Evolutionary conservation across 2,329 filamentous ascomycete species (phyloP), one percentile per base, ranked within the genome.

Genomic region (Ceratocystiopsis brevicomis): DNA sequence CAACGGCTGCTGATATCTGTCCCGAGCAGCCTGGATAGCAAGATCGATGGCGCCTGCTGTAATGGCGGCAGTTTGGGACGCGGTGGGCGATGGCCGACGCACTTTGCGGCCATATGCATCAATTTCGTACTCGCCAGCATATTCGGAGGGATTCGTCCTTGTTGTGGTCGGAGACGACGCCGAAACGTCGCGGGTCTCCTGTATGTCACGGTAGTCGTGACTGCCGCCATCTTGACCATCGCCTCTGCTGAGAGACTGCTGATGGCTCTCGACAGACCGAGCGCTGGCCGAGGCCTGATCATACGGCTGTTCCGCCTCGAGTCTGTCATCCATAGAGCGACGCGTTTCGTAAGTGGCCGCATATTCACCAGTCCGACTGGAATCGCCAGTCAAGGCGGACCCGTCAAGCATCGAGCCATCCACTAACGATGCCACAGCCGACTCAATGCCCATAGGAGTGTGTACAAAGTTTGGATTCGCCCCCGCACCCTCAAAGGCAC

Each of bases 391-490:
- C 43, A 94, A 56, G 13, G 79, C 72, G 2, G 85, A 92, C 42
- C 71, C 70, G 5, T 74, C 70, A 15, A 74, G 57, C 58, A 70
- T 64, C 0, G 85, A 88, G 16, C 86, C 84, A 52, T 90, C 80
- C 2, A 78, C 64, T 8, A 96, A 65, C 15, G 87, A 95, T 9
- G 88, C 88, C 12, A 96, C 87, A 11, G 81, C 82, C 14, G 87
- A 95, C 59, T 95, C 87, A 0, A 93, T 77, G 2, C 73, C 84
- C 33, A 76, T 56, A 2, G 73, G 75, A 1, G 74, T 77, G 52
- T 86, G 76, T 3, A 92, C 70, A 54, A 85, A 79, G 50, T 83
- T 70, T 2, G 85, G 79, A 51, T 83, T 93, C 12, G 77, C 76
- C 37, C 72, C 79, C 39, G 85, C 62, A 17, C 72, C 74, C 30